Evolutionary conservation across 1,284 basidiomycete genomes (phyloP).

Genomic region (Kwoniella shivajii): DNA sequence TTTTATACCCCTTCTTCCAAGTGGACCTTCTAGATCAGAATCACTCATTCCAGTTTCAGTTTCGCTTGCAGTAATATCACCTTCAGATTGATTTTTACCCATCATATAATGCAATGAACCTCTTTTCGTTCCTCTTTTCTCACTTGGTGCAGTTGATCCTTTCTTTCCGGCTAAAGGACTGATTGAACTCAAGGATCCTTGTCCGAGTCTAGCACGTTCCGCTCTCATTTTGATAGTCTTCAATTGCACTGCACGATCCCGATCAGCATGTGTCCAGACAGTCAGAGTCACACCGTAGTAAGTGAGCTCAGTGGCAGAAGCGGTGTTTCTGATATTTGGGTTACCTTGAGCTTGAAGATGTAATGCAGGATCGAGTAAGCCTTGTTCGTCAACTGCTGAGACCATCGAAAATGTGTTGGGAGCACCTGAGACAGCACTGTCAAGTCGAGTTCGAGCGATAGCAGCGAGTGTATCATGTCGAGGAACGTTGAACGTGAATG

Average conservation of each 20-base stretch:
- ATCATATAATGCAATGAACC: conserved; percentile 6
- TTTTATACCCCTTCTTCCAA: conserved; percentile 6
- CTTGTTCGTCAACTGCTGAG: conserved; percentile 57
- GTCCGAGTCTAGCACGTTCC: conserved; percentile 15
- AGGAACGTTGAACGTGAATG: conserved; percentile 72
- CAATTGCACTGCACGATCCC: conserved; percentile 64
- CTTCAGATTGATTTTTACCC: conserved; percentile 8
- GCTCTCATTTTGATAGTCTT: conserved; percentile 35
- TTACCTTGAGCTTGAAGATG: conserved; percentile 20
- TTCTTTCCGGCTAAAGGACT: neutral
- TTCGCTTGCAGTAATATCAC: conserved; percentile 19
- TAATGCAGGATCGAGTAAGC: conserved; percentile 17
- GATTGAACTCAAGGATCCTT: conserved; percentile 16
- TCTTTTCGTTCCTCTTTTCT: conserved; percentile 2
- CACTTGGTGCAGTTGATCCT: neutral
- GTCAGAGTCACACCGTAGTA: conserved; percentile 89
- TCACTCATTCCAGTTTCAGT: conserved; percentile 60
- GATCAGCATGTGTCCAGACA: conserved; percentile 91
- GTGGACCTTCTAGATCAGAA: conserved; percentile 63
- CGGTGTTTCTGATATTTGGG: conserved; percentile 8
- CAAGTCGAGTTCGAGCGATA: conserved; percentile 30
- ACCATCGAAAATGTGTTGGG: conserved; percentile 45
- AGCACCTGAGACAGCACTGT: conserved; percentile 10
- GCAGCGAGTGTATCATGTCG: conserved; percentile 40
- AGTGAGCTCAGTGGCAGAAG: conserved; percentile 56